Conservation (phyloP, 306 rosid genomes). For the Begonia peltatifolia region DNA sequence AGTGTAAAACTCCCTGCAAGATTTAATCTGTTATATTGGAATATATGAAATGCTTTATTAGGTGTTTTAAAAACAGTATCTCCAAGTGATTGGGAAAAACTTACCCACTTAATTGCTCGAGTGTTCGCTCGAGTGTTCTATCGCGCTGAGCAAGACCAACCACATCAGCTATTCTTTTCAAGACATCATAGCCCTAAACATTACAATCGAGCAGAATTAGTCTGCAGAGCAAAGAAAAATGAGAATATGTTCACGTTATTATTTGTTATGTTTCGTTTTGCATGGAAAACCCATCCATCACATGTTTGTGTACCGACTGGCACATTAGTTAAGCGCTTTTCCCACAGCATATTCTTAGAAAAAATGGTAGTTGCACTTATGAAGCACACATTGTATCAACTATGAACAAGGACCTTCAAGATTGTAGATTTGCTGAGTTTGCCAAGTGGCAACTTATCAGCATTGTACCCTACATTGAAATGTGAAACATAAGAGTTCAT, state of each 20-base stretch:
- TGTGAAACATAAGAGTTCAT: neutral
- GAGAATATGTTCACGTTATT: neutral
- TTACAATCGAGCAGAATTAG: conserved; percentile 11
- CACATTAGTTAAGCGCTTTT: neutral
- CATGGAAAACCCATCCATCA: neutral
- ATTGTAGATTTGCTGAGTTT: conserved; percentile 91
- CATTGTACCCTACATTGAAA: conserved; percentile 69
- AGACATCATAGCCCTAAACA: conserved; percentile 57
- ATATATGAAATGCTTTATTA: conserved; percentile 1
- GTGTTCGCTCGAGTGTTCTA: conserved; percentile 23
- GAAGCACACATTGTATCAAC: neutral
- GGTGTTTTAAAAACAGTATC: neutral
- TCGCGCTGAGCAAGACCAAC: conserved; percentile 45
- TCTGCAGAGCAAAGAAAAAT: neutral
- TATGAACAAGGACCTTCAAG: conserved; percentile 36
- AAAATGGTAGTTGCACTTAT: neutral
- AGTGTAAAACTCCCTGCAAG: conserved; percentile 87
- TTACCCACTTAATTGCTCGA: conserved; percentile 89
- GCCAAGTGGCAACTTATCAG: conserved; percentile 90
- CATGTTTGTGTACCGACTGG: too few relatives aligned
- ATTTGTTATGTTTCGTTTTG: neutral
- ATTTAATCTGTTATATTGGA: conserved; percentile 13
- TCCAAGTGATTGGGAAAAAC: conserved; percentile 6
- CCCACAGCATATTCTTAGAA: neutral
- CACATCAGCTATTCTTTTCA: conserved; percentile 76